Percentiles rank a stretch among this genome's conserved stretches.
Evolutionary conservation across 139 green algal species (phyloP).

Genomic region (Tetradesmus obliquus): DNA sequence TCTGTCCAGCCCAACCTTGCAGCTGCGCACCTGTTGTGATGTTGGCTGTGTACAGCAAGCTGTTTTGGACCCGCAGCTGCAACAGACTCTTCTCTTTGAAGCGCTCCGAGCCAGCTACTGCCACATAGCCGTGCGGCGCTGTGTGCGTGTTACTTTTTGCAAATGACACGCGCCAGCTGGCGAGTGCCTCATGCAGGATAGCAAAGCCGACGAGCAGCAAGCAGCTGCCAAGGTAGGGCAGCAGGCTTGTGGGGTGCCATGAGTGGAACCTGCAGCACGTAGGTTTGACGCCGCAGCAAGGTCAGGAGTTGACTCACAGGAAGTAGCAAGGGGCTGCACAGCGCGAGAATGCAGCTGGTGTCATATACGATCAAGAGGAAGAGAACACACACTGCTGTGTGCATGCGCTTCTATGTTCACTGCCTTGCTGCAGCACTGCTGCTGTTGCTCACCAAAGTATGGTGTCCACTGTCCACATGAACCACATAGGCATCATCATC

Average conservation of each 20-base stretch:
- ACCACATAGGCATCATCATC: conserved; percentile 52
- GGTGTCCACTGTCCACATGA: conserved; percentile 27
- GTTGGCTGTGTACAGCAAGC: conserved; percentile 37
- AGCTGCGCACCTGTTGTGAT: conserved; percentile 5
- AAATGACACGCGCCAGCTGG: conserved; percentile 32
- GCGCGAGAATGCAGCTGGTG: too few relatives aligned
- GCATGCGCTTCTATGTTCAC: not conserved
- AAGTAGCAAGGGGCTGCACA: too few relatives aligned
- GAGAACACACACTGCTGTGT: too few relatives aligned
- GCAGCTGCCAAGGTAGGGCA: not conserved
- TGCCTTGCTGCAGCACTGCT: not conserved
- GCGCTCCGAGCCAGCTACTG: not conserved
- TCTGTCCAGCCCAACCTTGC: not conserved
- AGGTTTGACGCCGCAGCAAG: too few relatives aligned
- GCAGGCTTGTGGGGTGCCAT: not conserved
- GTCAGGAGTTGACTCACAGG: too few relatives aligned
- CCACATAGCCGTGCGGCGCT: not conserved
- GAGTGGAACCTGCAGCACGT: not conserved
- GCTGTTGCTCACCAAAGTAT: conserved; percentile 20
- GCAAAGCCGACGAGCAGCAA: not conserved
- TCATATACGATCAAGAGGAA: too few relatives aligned
- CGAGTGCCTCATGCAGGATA: conserved; percentile 38
- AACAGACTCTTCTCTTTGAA: not conserved
- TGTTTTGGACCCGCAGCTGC: not conserved
- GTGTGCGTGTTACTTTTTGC: not conserved